Evolutionary conservation across 2,329 filamentous ascomycete species (phyloP).

Genomic region (Aspergillus ochraceoroseus): DNA sequence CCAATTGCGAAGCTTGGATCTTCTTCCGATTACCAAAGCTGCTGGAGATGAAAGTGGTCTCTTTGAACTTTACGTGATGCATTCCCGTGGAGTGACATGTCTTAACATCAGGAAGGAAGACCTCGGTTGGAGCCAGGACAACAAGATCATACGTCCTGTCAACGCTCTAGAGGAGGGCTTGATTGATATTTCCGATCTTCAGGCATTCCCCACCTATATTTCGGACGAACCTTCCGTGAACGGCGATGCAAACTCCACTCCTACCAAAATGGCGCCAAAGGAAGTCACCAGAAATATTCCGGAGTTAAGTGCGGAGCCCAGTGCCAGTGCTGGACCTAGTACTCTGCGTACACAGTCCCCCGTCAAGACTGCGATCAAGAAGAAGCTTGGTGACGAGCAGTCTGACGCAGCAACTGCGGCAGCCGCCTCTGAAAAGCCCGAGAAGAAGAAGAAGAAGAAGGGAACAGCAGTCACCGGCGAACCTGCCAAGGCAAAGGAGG

Average conservation of each 20-base stretch:
- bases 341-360: conserved; percentile 34
- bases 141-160: conserved; percentile 74
- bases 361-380: conserved; percentile 39
- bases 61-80: conserved; percentile 96
- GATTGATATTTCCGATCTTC: conserved; percentile 69
- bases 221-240: conserved; percentile 44
- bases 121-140: conserved; percentile 85
- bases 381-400: conserved; percentile 40
- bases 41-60: conserved; percentile 61
- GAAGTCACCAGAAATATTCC: conserved; percentile 42
- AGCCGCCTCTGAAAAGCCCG: conserved; percentile 52
- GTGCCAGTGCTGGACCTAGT: conserved; percentile 15
- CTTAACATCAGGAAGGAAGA: conserved; percentile 81
- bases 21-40: conserved; percentile 63
- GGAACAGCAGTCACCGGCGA: conserved; percentile 35
- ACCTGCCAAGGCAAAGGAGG: conserved; percentile 45
- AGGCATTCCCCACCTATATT: conserved; percentile 43
- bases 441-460: conserved; percentile 68
- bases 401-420: conserved; percentile 24
- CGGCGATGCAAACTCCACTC: conserved; percentile 37
- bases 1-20: conserved; percentile 80
- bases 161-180: conserved; percentile 70
- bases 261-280: conserved; percentile 38
- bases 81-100: conserved; percentile 93
- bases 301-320: conserved; percentile 26